These are phyloP conservation scores for Pseudotsuga menziesii DNA, from an alignment of 75 land plant species.

Conservation along the genomic window DNA sequence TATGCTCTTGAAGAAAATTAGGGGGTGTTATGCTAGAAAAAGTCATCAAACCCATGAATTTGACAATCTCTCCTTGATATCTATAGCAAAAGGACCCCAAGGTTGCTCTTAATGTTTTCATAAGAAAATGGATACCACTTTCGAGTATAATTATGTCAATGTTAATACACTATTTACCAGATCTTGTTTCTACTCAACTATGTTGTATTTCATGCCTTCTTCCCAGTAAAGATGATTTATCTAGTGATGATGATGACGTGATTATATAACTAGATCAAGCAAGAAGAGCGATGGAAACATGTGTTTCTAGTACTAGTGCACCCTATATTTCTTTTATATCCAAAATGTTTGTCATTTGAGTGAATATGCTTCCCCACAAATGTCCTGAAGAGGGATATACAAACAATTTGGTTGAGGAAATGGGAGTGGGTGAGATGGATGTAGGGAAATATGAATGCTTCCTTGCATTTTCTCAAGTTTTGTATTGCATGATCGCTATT, in stretches of 20 bases:
- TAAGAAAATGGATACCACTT: slow-evolving; percentile 91
- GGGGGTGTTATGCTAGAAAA: slow-evolving; percentile 56
- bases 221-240: slow-evolving; percentile 37
- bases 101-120: slow-evolving; percentile 66
- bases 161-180: slow-evolving; percentile 73
- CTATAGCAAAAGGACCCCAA: slow-evolving; percentile 77
- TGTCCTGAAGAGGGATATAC: slow-evolving; percentile 52
- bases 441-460: slow-evolving; percentile 63
- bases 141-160: slow-evolving; percentile 64
- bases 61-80: slow-evolving; percentile 63
- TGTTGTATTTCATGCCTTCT: slow-evolving; percentile 52
- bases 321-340: slow-evolving; percentile 89
- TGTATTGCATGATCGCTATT: slow-evolving; percentile 63
- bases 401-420: slow-evolving; percentile 26
- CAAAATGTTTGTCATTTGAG: slow-evolving; percentile 90
- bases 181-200: slow-evolving; percentile 66
- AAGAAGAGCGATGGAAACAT: slow-evolving; percentile 60
- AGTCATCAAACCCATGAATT: slow-evolving; percentile 69
- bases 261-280: slow-evolving; percentile 54
- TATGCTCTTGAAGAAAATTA: slow-evolving; percentile 48
- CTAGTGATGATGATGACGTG: slow-evolving; percentile 22
- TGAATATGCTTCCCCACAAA: slow-evolving; percentile 62
- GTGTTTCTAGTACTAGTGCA: slow-evolving; percentile 60
- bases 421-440: slow-evolving; percentile 53
- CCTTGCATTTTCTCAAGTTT: slow-evolving; percentile 84